Percentiles rank a stretch among this genome's conserved stretches.
phyloP scores from a whole-genome alignment of 2,329 filamentous ascomycete species.

The Calonectria hawksworthii region DNA sequence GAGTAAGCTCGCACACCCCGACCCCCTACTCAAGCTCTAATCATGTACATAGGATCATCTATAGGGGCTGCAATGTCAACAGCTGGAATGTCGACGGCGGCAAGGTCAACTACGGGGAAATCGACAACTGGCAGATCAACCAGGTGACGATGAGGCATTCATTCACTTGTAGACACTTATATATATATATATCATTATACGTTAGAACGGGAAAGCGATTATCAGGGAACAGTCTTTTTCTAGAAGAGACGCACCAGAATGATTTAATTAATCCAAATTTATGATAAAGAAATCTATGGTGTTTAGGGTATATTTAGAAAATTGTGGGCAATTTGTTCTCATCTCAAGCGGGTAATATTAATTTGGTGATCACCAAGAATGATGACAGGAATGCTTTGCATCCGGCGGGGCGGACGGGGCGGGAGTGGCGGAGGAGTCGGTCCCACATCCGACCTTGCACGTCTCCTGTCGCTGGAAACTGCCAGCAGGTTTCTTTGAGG shows the following conservation, averaged over 20 bases:
- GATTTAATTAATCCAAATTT: constrained; percentile 29
- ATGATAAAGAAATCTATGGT: constrained; percentile 21
- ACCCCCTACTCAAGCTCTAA: constrained; percentile 46
- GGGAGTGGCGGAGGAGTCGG: constrained; percentile 42
- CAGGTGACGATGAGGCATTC: constrained; percentile 28
- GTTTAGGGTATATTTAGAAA: constrained; percentile 34
- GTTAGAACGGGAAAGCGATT: constrained; percentile 6
- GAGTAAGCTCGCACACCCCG: constrained; percentile 45
- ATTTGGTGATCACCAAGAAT: constrained; percentile 45
- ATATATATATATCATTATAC: neutral
- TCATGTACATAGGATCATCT: constrained; percentile 41
- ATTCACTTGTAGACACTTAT: neutral
- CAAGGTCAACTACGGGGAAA: constrained; percentile 22
- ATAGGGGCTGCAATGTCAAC: constrained; percentile 33
- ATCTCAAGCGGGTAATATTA: constrained; percentile 38
- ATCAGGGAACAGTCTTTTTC: neutral
- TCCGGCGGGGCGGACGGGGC: constrained; percentile 43
- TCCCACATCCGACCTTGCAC: constrained; percentile 42
- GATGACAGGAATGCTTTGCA: constrained; percentile 47
- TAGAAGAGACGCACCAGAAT: constrained; percentile 29
- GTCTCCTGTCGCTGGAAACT: constrained; percentile 21
- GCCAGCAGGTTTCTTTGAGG: constrained; percentile 6
- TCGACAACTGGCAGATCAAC: constrained; percentile 1
- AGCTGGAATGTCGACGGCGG: constrained; percentile 27
- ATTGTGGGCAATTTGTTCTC: constrained; percentile 36